Percentiles rank a stretch among this genome's conserved stretches.
Conservation (phyloP, 2,329 filamentous ascomycete species). For the Xylariaceae sp. region DNA sequence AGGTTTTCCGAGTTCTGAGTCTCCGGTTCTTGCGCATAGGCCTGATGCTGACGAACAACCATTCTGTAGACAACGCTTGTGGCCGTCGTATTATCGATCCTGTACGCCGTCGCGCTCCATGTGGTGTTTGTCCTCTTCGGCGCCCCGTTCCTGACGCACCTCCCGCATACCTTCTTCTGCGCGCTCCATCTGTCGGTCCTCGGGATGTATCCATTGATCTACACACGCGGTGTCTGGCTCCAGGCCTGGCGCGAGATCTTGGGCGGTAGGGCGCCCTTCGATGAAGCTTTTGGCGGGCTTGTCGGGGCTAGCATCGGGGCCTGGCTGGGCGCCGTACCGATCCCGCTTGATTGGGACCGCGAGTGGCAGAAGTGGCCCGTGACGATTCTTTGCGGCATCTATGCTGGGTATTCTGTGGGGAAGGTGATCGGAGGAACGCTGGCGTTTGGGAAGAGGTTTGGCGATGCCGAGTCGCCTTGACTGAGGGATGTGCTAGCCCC, state of each 20-base stretch:
- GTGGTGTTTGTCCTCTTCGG: constrained; percentile 79
- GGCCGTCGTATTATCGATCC: constrained; percentile 53
- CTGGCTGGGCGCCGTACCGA: constrained; percentile 91
- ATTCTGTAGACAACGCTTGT: constrained; percentile 64
- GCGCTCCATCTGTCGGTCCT: constrained; percentile 79
- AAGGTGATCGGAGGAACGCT: constrained; percentile 56
- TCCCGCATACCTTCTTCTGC: constrained; percentile 71
- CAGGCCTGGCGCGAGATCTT: constrained; percentile 67
- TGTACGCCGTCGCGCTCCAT: constrained; percentile 41
- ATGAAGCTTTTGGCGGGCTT: constrained; percentile 78
- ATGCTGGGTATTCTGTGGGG: constrained; percentile 71
- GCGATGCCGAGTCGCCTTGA: constrained; percentile 5
- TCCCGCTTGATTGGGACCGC: constrained; percentile 97
- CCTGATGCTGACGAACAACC: constrained; percentile 9
- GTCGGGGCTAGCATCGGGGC: constrained; percentile 76
- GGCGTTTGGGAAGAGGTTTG: constrained; percentile 44
- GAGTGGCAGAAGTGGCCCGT: constrained; percentile 99
- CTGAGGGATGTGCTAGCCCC: too few relatives aligned
- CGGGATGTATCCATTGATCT: constrained; percentile 74
- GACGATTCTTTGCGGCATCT: constrained; percentile 80
- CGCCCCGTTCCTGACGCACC: constrained; percentile 80
- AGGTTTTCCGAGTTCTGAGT: constrained; percentile 26
- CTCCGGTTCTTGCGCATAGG: background rate
- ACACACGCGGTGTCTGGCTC: constrained; percentile 74
- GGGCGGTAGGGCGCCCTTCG: constrained; percentile 65